Evolutionary conservation across 495 filamentous ascomycete species (phyloP).

Genomic region (Aspergillus hancockii): DNA sequence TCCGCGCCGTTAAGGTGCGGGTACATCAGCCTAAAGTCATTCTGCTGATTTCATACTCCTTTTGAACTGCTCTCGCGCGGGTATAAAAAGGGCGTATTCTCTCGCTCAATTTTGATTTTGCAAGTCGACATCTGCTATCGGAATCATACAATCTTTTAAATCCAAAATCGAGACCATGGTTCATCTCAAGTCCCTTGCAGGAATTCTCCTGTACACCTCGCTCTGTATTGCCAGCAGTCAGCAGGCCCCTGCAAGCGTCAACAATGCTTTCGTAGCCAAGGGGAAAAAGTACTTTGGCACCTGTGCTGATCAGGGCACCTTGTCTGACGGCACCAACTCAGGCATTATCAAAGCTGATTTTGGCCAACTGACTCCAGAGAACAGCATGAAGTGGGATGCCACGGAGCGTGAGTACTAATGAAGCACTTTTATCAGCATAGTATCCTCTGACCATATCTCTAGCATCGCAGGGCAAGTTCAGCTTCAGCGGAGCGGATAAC

Average conservation of each 20-base stretch:
- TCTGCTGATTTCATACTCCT: too few species aligned
- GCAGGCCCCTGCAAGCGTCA: constrained; percentile 15
- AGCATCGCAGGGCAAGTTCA: constrained; percentile 42
- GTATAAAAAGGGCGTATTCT: too few species aligned
- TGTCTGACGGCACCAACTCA: constrained; percentile 22
- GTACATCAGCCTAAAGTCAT: too few species aligned
- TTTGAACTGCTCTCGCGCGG: too few species aligned
- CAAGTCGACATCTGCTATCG: too few species aligned
- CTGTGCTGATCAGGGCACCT: constrained; percentile 21
- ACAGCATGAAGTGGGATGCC: constrained; percentile 59
- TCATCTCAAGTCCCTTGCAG: constrained; percentile 10
- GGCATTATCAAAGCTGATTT: constrained; percentile 50
- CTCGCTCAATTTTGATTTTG: too few species aligned
- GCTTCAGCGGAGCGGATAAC: constrained; percentile 42
- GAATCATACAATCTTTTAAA: too few species aligned
- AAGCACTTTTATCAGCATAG: background rate
- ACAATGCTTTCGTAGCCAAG: constrained; percentile 17
- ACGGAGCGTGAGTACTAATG: constrained; percentile 35
- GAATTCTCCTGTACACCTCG: constrained; percentile 10
- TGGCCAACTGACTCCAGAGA: constrained; percentile 53
- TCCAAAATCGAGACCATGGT: too few species aligned
- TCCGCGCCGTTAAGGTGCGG: too few species aligned
- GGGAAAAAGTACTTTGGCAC: constrained; percentile 30
- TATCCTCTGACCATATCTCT: constrained; percentile 17
- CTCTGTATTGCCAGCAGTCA: constrained; percentile 4